phyloP scores from a whole-genome alignment of 2,329 filamentous ascomycete species.

The Pochonia chlamydosporia region DNA sequence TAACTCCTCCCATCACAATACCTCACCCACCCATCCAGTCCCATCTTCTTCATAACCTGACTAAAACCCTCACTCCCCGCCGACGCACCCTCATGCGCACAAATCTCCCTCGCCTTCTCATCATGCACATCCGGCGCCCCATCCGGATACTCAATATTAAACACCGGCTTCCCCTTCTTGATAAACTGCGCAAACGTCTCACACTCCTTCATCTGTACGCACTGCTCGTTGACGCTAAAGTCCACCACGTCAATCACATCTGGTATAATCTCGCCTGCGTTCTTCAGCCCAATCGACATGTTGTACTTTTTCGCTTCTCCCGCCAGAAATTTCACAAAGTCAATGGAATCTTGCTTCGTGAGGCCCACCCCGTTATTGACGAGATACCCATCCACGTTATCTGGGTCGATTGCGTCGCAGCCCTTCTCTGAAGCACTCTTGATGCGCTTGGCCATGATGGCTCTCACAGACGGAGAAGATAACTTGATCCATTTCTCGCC shows the following conservation, averaged over 20 bases:
- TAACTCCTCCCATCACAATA: constrained; percentile 39
- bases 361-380: constrained; percentile 58
- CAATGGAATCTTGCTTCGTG: constrained; percentile 48
- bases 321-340: constrained; percentile 57
- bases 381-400: constrained; percentile 64
- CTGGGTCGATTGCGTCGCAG: constrained; percentile 64
- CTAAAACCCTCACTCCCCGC: constrained; percentile 47
- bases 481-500: constrained; percentile 63
- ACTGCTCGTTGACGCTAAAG: constrained; percentile 68
- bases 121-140: no score
- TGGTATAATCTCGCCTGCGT: constrained; percentile 54
- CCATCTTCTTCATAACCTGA: constrained; percentile 60
- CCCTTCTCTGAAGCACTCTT: constrained; percentile 53
- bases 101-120: no score
- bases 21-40: constrained; percentile 57
- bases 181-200: constrained; percentile 52
- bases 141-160: constrained; percentile 66
- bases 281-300: constrained; percentile 63
- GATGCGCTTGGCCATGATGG: constrained; percentile 59
- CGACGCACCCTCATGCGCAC: constrained; percentile 31
- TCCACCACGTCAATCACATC: constrained; percentile 44
- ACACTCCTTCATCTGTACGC: constrained; percentile 56
- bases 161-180: constrained; percentile 58
- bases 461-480: constrained; percentile 50
- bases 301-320: constrained; percentile 44